Evolutionary conservation across 2,329 filamentous ascomycete species (phyloP), one percentile per base, ranked within the genome.

Genomic region (Ciborinia camelliae): DNA sequence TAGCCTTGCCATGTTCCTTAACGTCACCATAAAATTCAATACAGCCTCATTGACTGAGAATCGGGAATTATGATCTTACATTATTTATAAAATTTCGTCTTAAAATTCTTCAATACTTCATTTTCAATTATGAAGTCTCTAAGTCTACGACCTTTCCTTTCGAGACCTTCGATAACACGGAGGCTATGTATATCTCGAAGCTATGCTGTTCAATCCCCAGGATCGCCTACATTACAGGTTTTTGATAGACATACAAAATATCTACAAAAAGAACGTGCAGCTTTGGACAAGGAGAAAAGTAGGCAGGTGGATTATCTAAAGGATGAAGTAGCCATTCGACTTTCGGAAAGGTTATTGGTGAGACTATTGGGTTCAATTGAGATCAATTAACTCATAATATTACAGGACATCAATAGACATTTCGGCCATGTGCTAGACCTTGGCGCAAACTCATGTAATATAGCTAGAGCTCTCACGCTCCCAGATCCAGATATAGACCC

Each of bases 371-470:
- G 23, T 23, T 28, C 37, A 63, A 52, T 57, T 50, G 43, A 41
- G 43, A 50, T 59, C 26, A 58, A 39, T 10, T 30, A 59, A 28
- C 52, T 63, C 14, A 63, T 28, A 32, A 23, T 59, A 28, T 23
- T 64, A 53, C 68, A 93, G 90, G 93, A 98, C 75, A 96, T 99
- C 80, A 97, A 96, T 73, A 90, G 95, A 39, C 82, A 87, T 64
- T 97, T 96, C 72, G 86, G 90, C 52, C 84, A 86, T 69, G 92
- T 92, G 30, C 89, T 99, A 67, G 95, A 99, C 77, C 87, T 97
- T 39, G 95, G 95, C 68, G 94, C 95, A 68, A 97, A 98, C 76
- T 91, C 94, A 67, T 97, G 94, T 83, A 96, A 97, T 77, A 87
- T 99, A 67, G 93, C 93, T 26, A 87, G 89, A 68, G 90, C 91